Evolutionary conservation across 345 rosid genomes (phyloP).

Genomic region (Corchorus olitorius): DNA sequence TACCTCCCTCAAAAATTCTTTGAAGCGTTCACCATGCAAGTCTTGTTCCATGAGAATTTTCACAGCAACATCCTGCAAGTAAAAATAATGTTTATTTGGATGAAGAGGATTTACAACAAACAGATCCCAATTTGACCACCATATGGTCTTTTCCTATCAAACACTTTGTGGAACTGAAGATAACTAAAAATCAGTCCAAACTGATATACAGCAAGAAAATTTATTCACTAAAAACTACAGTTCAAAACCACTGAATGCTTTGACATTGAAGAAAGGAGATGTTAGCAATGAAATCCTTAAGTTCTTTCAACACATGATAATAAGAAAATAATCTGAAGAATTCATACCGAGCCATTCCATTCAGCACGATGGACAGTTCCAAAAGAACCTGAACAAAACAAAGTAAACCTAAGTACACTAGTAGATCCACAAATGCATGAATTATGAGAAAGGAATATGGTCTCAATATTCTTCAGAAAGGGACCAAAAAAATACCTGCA

Average conservation of each 20-base stretch:
- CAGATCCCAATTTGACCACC: not conserved
- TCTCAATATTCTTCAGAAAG: not conserved
- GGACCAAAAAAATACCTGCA: constrained; percentile 66
- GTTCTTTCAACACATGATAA: not conserved
- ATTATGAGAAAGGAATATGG: constrained; percentile 6
- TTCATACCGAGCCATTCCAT: constrained; percentile 96
- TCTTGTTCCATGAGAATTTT: constrained; percentile 99
- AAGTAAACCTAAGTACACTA: constrained; percentile 30
- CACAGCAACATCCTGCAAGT: constrained; percentile 95
- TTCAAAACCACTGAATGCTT: not conserved
- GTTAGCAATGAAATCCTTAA: too few species aligned
- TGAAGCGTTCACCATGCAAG: constrained; percentile 76
- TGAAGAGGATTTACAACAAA: not conserved
- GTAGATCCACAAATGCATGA: constrained; percentile 15
- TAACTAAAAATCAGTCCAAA: not conserved
- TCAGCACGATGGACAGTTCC: constrained; percentile 99
- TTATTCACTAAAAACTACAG: not conserved
- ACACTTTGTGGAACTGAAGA: not conserved
- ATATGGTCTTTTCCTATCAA: not conserved
- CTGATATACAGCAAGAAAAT: not conserved
- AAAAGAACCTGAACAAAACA: constrained; percentile 85
- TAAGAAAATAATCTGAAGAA: constrained; percentile 8
- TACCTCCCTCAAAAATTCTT: constrained; percentile 98
- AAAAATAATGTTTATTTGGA: constrained; percentile 12
- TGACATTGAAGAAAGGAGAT: not conserved